Conservation (phyloP, 108 stramenopile genomes). For the Cyclostephanos invisitatus region DNA sequence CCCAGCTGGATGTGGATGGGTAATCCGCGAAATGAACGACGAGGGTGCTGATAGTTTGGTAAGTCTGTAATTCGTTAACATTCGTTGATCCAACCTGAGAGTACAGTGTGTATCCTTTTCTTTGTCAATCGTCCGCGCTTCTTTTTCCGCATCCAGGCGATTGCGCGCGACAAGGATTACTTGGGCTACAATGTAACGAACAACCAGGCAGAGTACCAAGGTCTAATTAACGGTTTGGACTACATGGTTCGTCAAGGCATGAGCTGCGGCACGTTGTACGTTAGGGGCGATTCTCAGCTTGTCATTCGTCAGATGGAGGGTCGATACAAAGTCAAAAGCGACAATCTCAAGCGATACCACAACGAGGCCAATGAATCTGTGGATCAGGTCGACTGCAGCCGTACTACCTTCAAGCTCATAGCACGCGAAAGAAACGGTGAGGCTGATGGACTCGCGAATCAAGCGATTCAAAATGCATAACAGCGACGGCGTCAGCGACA, state of each 20-base stretch:
- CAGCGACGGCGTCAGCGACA: no score
- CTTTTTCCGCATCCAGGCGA: background rate
- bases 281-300: slow-evolving; percentile 37
- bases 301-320: slow-evolving; percentile 43
- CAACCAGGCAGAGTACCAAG: slow-evolving; percentile 49
- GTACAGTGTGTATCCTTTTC: background rate
- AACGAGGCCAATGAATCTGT: slow-evolving; percentile 18
- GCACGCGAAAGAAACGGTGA: slow-evolving; percentile 7
- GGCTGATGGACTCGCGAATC: slow-evolving; percentile 36
- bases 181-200: slow-evolving; percentile 43
- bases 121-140: background rate
- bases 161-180: slow-evolving; percentile 23
- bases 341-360: slow-evolving; percentile 21
- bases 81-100: background rate
- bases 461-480: slow-evolving; percentile 25
- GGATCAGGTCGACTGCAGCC: background rate
- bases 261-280: slow-evolving; percentile 13
- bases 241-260: slow-evolving; percentile 15
- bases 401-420: slow-evolving; percentile 3
- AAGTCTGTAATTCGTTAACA: background rate
- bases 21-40: slow-evolving; percentile 34
- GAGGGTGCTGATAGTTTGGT: slow-evolving; percentile 8
- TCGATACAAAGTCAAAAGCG: slow-evolving; percentile 30
- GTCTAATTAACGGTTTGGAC: slow-evolving; percentile 20
- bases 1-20: slow-evolving; percentile 38